Conservation (phyloP, 129 eudicot genomes). For the Pulicaria dysenterica region DNA sequence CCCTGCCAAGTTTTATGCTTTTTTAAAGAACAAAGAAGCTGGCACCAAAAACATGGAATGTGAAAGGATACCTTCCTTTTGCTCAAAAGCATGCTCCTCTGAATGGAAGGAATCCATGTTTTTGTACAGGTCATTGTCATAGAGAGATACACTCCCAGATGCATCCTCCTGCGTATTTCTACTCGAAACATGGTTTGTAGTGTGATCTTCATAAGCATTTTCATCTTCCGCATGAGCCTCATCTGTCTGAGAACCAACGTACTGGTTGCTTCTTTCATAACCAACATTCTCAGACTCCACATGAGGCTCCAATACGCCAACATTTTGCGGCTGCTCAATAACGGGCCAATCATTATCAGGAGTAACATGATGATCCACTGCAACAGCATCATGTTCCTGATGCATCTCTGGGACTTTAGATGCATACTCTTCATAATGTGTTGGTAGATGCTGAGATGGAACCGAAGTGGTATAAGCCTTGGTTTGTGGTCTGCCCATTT, state of each 20-base stretch:
- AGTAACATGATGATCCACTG: slow-evolving; percentile 36
- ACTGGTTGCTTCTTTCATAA: slow-evolving; percentile 46
- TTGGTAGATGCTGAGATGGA: slow-evolving; percentile 42
- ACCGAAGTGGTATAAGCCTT: slow-evolving; percentile 39
- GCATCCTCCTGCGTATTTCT: slow-evolving; percentile 49
- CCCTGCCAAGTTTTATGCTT: not conserved
- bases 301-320: slow-evolving; percentile 42
- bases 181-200: slow-evolving; percentile 45
- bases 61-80: slow-evolving; percentile 55
- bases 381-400: slow-evolving; percentile 26
- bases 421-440: slow-evolving; percentile 44
- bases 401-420: slow-evolving; percentile 42
- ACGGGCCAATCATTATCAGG: slow-evolving; percentile 78
- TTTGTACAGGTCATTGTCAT: slow-evolving; percentile 47
- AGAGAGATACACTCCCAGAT: slow-evolving; percentile 52
- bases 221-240: slow-evolving; percentile 60
- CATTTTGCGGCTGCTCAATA: slow-evolving; percentile 61
- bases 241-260: slow-evolving; percentile 42
- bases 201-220: slow-evolving; percentile 41
- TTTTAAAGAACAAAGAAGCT: not conserved
- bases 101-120: slow-evolving; percentile 55
- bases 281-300: slow-evolving; percentile 55
- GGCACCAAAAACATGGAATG: slow-evolving; percentile 9
- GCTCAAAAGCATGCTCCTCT: slow-evolving; percentile 48
- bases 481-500: slow-evolving; percentile 91